phyloP scores from a whole-genome alignment of 345 rosid genomes.

The Sisymbrium irio region DNA sequence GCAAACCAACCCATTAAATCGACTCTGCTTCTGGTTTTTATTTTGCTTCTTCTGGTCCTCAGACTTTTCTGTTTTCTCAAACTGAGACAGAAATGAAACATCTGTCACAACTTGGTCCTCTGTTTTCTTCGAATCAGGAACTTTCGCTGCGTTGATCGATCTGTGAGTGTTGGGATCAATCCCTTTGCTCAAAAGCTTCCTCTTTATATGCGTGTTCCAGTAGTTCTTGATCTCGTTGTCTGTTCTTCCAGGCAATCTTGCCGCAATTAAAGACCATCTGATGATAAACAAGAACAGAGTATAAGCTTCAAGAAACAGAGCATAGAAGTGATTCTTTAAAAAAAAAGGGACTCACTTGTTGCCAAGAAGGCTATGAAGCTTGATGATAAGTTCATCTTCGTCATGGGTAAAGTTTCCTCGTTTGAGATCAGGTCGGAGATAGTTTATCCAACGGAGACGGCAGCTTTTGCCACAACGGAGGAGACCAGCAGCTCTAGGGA shows the following conservation, averaged over 20 bases:
- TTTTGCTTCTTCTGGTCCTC: slow-evolving; percentile 2
- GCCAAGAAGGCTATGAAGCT: slow-evolving; percentile 59
- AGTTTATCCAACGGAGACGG: slow-evolving; percentile 65
- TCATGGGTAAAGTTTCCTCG: slow-evolving; percentile 60
- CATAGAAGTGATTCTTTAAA: not conserved
- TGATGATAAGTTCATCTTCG: slow-evolving; percentile 60
- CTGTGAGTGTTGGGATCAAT: slow-evolving; percentile 77
- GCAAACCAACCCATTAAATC: slow-evolving; percentile 29
- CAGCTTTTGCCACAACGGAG: slow-evolving; percentile 66
- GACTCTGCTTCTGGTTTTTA: not conserved
- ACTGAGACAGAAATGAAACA: slow-evolving; percentile 7
- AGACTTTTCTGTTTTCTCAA: slow-evolving; percentile 10
- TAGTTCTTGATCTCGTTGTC: slow-evolving; percentile 86
- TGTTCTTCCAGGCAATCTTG: slow-evolving; percentile 78
- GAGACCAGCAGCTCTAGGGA: slow-evolving; percentile 59
- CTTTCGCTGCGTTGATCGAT: slow-evolving; percentile 44
- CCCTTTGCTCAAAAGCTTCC: slow-evolving; percentile 72
- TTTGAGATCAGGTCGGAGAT: slow-evolving; percentile 61
- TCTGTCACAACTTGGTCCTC: slow-evolving; percentile 20
- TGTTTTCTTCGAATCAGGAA: not conserved
- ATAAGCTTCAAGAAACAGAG: not conserved
- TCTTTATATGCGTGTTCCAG: slow-evolving; percentile 81
- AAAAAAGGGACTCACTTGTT: slow-evolving; percentile 43
- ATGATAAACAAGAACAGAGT: not conserved
- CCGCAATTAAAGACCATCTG: slow-evolving; percentile 86